Evolutionary conservation across 805 yeast genomes (phyloP).

Genomic region (Saccharomycopsis fibuligera): DNA sequence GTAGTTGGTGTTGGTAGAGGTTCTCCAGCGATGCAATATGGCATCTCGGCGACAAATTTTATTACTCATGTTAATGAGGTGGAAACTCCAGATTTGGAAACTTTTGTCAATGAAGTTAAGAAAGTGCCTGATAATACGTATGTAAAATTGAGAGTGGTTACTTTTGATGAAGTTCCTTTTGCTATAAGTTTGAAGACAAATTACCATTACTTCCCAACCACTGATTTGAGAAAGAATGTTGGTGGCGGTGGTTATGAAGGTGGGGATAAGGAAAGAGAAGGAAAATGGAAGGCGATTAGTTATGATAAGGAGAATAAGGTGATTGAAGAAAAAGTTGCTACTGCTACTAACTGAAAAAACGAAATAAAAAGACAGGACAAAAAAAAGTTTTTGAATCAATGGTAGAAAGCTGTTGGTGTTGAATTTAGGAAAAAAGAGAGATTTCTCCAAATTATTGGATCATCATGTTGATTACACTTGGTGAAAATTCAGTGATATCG

Average conservation of each 20-base stretch:
- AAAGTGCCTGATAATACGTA: slow-evolving; percentile 73
- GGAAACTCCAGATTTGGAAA: slow-evolving; percentile 49
- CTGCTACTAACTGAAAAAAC: too few relatives aligned
- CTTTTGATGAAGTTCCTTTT: slow-evolving; percentile 80
- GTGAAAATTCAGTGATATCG: too few relatives aligned
- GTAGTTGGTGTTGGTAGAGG: slow-evolving; percentile 70
- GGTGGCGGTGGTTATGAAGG: too few relatives aligned
- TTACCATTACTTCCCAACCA: slow-evolving; percentile 33
- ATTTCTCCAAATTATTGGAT: too few relatives aligned
- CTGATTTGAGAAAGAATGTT: slow-evolving; percentile 33
- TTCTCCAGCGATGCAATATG: slow-evolving; percentile 44
- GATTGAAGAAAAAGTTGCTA: too few relatives aligned
- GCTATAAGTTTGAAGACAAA: slow-evolving; percentile 34
- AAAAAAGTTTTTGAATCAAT: too few relatives aligned
- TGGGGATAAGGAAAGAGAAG: too few relatives aligned
- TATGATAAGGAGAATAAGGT: slow-evolving; percentile 9
- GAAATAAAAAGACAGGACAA: too few relatives aligned
- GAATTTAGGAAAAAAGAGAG: too few relatives aligned
- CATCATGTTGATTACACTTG: too few relatives aligned
- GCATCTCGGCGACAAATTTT: slow-evolving; percentile 10
- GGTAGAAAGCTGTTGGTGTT: too few relatives aligned
- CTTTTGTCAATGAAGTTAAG: slow-evolving; percentile 61
- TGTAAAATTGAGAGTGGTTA: slow-evolving; percentile 71
- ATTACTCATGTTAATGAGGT: slow-evolving; percentile 18
- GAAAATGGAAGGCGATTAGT: slow-evolving; percentile 21